A percentile compares a stretch with the other conserved stretches of the same genome.
These are phyloP conservation scores for Chlamydomonas reinhardtii DNA, from an alignment of 163 green algal species.

Conservation along the genomic window DNA sequence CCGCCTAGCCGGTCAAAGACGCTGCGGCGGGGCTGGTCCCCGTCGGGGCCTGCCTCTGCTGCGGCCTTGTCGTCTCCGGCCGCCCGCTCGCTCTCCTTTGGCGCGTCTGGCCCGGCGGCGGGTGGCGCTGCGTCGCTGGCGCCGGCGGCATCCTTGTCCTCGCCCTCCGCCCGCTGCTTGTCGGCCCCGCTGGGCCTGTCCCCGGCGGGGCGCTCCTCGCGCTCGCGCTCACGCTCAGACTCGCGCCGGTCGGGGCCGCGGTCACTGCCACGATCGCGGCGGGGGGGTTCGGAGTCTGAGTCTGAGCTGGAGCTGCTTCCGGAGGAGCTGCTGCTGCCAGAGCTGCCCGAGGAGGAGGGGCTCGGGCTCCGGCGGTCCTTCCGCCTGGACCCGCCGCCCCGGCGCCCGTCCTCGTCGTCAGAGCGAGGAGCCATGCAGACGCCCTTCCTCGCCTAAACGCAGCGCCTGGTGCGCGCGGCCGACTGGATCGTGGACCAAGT, in stretches of 20 bases:
- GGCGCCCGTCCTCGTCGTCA: not conserved
- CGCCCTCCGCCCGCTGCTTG: not conserved
- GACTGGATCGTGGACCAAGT: too few relatives aligned
- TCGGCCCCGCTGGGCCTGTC: too few relatives aligned
- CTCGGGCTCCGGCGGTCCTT: not conserved
- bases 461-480: too few relatives aligned
- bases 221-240: not conserved
- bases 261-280: too few relatives aligned
- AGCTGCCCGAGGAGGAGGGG: not conserved
- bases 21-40: not conserved
- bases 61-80: not conserved
- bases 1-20: conserved; percentile 18
- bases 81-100: too few relatives aligned
- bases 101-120: too few relatives aligned
- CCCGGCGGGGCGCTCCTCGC: not conserved
- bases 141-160: not conserved
- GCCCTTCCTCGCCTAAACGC: too few relatives aligned
- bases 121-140: not conserved
- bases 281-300: not conserved
- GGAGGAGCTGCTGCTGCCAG: not conserved
- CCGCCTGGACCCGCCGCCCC: not conserved
- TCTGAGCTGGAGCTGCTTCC: not conserved
- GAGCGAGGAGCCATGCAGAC: conserved; percentile 8
- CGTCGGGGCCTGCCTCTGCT: not conserved
- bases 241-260: too few relatives aligned